Evolutionary conservation across 2,329 filamentous ascomycete species (phyloP).

Genomic region (Phialophora expanda): DNA sequence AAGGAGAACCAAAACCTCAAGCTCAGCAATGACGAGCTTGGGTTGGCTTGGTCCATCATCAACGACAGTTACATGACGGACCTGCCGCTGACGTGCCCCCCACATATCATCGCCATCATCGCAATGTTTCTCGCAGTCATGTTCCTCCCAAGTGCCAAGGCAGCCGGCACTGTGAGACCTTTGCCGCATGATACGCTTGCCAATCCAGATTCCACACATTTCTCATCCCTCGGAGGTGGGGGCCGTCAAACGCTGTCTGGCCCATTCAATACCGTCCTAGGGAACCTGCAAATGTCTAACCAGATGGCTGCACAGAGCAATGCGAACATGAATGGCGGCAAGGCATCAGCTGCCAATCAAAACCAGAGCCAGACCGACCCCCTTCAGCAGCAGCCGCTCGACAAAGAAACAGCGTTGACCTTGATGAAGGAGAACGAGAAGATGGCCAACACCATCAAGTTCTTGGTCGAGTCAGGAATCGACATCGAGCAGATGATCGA

Average conservation of each 20-base stretch:
- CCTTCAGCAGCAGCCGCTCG: constrained; percentile 20
- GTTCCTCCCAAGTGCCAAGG: constrained; percentile 68
- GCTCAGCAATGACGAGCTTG: constrained; percentile 77
- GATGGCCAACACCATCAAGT: constrained; percentile 72
- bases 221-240: constrained; percentile 34
- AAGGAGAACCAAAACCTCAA: constrained; percentile 61
- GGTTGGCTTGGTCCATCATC: constrained; percentile 79
- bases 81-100: constrained; percentile 80
- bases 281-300: constrained; percentile 33
- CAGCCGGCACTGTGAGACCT: constrained; percentile 46
- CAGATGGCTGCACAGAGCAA: constrained; percentile 21
- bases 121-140: constrained; percentile 85
- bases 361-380: constrained; percentile 12
- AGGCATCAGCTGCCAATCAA: constrained; percentile 12
- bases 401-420: constrained; percentile 28
- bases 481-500: constrained; percentile 86
- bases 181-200: constrained; percentile 36
- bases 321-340: constrained; percentile 25
- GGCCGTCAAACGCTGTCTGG: constrained; percentile 41
- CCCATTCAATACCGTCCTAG: constrained; percentile 41
- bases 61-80: constrained; percentile 95
- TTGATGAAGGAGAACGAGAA: constrained; percentile 55
- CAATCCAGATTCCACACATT: constrained; percentile 33
- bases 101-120: constrained; percentile 87
- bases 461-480: constrained; percentile 84